Base-by-base conservation (phyloP, 495 filamentous ascomycete species). In the Sphaerosporella brunnea region DNA sequence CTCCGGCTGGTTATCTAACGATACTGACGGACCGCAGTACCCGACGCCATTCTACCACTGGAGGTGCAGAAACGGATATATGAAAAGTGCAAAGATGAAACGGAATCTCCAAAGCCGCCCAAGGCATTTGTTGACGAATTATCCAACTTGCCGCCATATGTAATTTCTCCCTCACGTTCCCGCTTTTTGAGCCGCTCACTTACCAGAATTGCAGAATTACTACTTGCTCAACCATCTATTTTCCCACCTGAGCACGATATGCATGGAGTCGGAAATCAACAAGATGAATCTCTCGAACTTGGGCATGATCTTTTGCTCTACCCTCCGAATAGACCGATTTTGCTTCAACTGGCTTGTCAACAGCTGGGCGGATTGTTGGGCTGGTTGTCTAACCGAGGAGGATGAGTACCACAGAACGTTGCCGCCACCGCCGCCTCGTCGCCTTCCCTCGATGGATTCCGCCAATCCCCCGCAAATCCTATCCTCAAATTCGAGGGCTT, bases 241-340 rank as follows among this genome's bases (percentile, higher is more conserved):
- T 28, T 56, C 58, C 3, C 58, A 61, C 37, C 49, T 61, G n/a
- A 52, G 53, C 8, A 55, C 49, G 20, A 48, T 61, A 16, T 49
- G 48, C 21, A 25, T 42, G 3, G 57, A 53, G 24, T 61, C 58
- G n/a, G 58, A 58, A 32, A 32, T 61, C 19, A 61, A 61, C 37
- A 61, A 61, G 36, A 61, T 61, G 58, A 53, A 53, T 11, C 53
- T 61, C 13, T 45, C 58, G 13, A 61, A 61, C 42, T 54, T 61
- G 32, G 58, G 53, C 50, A 61, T 61, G 58, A 61, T 61, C 13
- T 61, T 61, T 42, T 61, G 58, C 24, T 58, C 58, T 2, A 61
- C 58, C 18, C 54, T 61, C 21, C 48, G 58, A 16, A 61, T 61
- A 19, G 58, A 61, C 36, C 47, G 58, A 3, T 61, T 61, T 35